Base-by-base conservation (phyloP, 2,329 filamentous ascomycete species). In the Dothideomycetes sp. region DNA sequence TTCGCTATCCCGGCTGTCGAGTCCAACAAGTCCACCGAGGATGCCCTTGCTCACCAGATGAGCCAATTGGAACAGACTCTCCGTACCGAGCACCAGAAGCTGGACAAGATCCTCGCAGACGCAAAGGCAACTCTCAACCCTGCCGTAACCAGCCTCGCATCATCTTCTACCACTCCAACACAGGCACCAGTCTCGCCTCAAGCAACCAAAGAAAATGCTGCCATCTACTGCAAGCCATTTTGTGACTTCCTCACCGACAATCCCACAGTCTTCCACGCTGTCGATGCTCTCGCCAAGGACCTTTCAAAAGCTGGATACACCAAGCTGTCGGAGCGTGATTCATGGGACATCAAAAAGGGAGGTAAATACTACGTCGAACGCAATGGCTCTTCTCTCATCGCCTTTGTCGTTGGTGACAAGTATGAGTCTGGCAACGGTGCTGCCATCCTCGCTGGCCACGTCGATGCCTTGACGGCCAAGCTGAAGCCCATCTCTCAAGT, bases 211-310 rank as follows among this genome's bases (percentile, higher is more conserved):
- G 35, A 37, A 19, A 41, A 44, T 19, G 39, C 40, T 19, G 34
- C 42, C 17, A 38, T 51, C 51, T 94, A 87, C 59, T 83, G 84
- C 7, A 71, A 86, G 62, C 85, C 87, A 1, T 95, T 94, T 59
- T 81, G 82, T 57, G 73, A 85, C 38, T 96, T 95, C 57, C 74
- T 96, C 66, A 83, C 79, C 33, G 73, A 83, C 46, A 94, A 95
- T 56, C 91, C 91, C 0, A 96, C 91, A 7, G 76, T 95, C 34
- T 98, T 94, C 60, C 91, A 98, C 55, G 78, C 85, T 1, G 87
- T 95, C 19, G 74, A 78, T 42, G 76, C 85, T 51, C 85, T 94
- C 57, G 78, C 81, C 52, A 68, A 71, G 42, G 79, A 87, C 53
- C 72, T 95, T 35, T 68, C 73, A 46, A 70, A 75, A 30, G 69